These are phyloP conservation scores for Barnettozyma salicaria DNA, from an alignment of 805 yeast genomes.

Conservation along the genomic window DNA sequence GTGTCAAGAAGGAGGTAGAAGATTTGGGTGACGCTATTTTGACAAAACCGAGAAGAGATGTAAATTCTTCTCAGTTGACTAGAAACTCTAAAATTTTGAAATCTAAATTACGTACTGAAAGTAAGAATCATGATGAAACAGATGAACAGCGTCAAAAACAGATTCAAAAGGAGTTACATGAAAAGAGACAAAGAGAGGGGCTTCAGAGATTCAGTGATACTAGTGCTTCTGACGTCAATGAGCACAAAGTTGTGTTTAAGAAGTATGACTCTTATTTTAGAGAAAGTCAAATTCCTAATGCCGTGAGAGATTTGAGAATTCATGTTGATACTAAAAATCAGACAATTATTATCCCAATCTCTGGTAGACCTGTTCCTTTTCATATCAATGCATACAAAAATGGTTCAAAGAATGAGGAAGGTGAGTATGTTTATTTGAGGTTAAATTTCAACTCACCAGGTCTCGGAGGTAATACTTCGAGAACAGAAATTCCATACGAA, in stretches of 20 bases:
- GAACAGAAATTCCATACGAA: slow-evolving; percentile 85
- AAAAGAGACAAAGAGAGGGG: slow-evolving; percentile 82
- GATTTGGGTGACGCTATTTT: slow-evolving; percentile 34
- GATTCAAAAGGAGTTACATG: slow-evolving; percentile 78
- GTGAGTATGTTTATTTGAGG: slow-evolving; percentile 86
- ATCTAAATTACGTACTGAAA: slow-evolving; percentile 74
- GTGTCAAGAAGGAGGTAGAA: slow-evolving; percentile 33
- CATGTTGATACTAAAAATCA: slow-evolving; percentile 85
- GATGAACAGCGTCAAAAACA: slow-evolving; percentile 77
- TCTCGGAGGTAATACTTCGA: slow-evolving; percentile 60
- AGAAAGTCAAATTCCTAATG: slow-evolving; percentile 84
- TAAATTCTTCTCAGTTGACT: slow-evolving; percentile 24
- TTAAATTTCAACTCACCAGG: slow-evolving; percentile 94
- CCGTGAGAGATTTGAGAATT: slow-evolving; percentile 76
- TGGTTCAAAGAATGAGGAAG: slow-evolving; percentile 94
- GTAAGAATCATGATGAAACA: slow-evolving; percentile 64
- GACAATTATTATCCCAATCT: slow-evolving; percentile 83
- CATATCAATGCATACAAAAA: slow-evolving; percentile 91
- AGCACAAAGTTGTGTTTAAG: slow-evolving; percentile 69
- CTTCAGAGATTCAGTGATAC: slow-evolving; percentile 73
- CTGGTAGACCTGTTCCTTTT: slow-evolving; percentile 97
- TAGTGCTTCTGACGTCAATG: slow-evolving; percentile 58
- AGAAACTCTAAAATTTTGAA: slow-evolving; percentile 61
- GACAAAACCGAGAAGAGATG: slow-evolving; percentile 25
- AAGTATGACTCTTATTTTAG: slow-evolving; percentile 91